Percentiles rank a stretch among this genome's conserved stretches.
Conservation (phyloP, 1,284 basidiomycete species). For the Melanopsichium pennsylvanicum region DNA sequence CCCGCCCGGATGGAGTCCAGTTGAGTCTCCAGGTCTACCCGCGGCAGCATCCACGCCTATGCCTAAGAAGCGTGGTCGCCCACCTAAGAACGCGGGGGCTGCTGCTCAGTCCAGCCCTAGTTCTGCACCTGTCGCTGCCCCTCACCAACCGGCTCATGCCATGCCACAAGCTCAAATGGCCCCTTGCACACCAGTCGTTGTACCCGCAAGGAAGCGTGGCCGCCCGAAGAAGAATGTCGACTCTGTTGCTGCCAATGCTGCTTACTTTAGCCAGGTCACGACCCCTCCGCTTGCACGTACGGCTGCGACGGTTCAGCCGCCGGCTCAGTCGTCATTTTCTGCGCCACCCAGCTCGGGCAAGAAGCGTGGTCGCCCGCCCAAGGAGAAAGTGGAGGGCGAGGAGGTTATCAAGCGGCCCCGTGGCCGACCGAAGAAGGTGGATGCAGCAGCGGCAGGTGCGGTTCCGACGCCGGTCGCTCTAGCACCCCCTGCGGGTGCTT, state of each 20-base stretch:
- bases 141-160: background rate
- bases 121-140: background rate
- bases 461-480: background rate
- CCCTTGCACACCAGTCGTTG: background rate
- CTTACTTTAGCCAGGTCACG: constrained; percentile 12
- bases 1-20: background rate
- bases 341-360: constrained; percentile 23
- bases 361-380: constrained; percentile 39
- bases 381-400: constrained; percentile 22
- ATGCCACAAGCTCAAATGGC: background rate
- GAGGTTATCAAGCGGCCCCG: constrained; percentile 37
- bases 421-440: constrained; percentile 37
- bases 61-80: constrained; percentile 36
- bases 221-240: constrained; percentile 25
- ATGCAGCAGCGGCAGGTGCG: constrained; percentile 6
- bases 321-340: constrained; percentile 6
- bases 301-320: constrained; percentile 4
- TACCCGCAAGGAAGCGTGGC: constrained; percentile 18
- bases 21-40: too few species aligned
- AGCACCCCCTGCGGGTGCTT: background rate
- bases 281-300: constrained; percentile 23
- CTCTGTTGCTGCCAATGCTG: constrained; percentile 8
- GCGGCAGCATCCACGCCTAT: background rate
- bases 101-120: background rate
- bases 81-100: constrained; percentile 1